These are phyloP conservation scores for Theileria sp. DNA, from an alignment of 169 alveolate species.

Conservation along the genomic window DNA sequence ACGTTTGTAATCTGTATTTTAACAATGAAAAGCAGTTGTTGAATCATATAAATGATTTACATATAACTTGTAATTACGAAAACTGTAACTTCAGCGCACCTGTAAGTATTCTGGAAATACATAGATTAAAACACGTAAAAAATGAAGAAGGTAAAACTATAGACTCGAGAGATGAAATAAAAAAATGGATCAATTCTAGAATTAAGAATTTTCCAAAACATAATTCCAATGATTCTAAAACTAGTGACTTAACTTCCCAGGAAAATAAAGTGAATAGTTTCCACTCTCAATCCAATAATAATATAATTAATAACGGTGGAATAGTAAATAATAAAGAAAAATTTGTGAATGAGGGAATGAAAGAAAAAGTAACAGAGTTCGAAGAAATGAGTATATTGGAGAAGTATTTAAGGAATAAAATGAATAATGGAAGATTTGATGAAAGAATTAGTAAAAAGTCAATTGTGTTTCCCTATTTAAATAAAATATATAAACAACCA, in stretches of 20 bases:
- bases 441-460: conserved; percentile 8
- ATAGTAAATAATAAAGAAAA: not conserved
- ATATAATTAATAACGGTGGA: not conserved
- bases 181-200: conserved; percentile 59
- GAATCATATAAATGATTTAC: conserved; percentile 66
- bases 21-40: conserved; percentile 37
- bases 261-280: not conserved
- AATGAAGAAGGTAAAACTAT: conserved; percentile 58
- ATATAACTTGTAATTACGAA: conserved; percentile 66
- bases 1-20: conserved; percentile 61
- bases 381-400: not conserved
- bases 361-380: not conserved
- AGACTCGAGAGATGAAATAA: conserved; percentile 61
- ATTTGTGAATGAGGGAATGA: not conserved
- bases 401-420: not conserved
- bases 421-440: not conserved
- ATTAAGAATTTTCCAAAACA: conserved; percentile 22
- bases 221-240: not conserved
- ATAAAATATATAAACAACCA: conserved; percentile 55
- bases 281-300: not conserved
- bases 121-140: conserved; percentile 64
- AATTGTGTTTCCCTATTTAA: conserved; percentile 38
- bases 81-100: conserved; percentile 74
- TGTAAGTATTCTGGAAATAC: conserved; percentile 66
- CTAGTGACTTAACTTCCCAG: not conserved